Conservation (phyloP, 202 grass and related monocot genomes). For the Setaria italica region DNA sequence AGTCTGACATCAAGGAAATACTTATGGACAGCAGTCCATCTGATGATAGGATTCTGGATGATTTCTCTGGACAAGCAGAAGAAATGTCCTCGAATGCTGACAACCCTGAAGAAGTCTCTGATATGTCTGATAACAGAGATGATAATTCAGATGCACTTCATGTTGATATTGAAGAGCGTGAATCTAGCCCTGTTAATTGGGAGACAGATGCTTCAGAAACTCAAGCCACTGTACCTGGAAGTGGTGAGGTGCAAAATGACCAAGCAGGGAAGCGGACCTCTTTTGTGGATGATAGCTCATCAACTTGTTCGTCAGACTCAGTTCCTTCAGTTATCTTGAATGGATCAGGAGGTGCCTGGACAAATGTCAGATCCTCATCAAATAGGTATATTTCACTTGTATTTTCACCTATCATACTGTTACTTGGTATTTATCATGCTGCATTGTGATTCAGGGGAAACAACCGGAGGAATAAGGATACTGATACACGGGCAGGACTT, state of each 20-base stretch:
- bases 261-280: conserved; percentile 71
- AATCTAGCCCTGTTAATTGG: conserved; percentile 75
- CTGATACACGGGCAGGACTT: conserved; percentile 44
- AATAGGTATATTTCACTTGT: conserved; percentile 61
- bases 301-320: conserved; percentile 88
- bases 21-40: conserved; percentile 44
- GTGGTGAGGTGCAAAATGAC: conserved; percentile 62
- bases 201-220: conserved; percentile 84
- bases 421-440: conserved; percentile 46
- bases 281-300: conserved; percentile 86
- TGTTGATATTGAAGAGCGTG: conserved; percentile 68
- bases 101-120: conserved; percentile 76
- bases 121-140: conserved; percentile 81
- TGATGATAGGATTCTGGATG: conserved; percentile 62
- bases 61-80: conserved; percentile 63
- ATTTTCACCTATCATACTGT: conserved; percentile 7
- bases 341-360: conserved; percentile 62
- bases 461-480: conserved; percentile 66
- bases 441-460: conserved; percentile 60
- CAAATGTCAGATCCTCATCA: conserved; percentile 71
- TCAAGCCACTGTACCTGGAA: conserved; percentile 49
- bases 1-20: conserved; percentile 53
- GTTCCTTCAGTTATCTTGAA: conserved; percentile 72
- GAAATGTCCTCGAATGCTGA: conserved; percentile 57
- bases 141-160: conserved; percentile 72